Base-by-base conservation (phyloP, 805 yeast species). In the Ogataea pilisensis region DNA sequence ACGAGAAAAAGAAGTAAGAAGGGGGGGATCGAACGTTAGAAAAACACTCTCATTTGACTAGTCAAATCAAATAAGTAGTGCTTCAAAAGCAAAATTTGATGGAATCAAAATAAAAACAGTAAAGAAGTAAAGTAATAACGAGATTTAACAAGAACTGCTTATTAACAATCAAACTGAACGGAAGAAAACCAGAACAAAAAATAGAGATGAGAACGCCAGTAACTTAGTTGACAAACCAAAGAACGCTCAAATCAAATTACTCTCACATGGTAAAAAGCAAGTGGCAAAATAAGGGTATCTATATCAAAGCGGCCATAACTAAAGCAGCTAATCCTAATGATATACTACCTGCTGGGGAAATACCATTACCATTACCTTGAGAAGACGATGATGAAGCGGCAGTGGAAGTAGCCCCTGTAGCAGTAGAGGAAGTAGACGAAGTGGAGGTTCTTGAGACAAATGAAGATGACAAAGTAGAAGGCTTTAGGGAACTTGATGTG, bases 241-340 rank as follows among this genome's bases (percentile, higher is more conserved):
- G 24, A 8, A 34, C 16, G 14, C 20, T 19, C n/a, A n/a, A n/a
- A n/a, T n/a, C n/a, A n/a, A n/a, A n/a, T n/a, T n/a, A n/a, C n/a
- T n/a, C n/a, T n/a, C n/a, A n/a, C n/a, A n/a, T n/a, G n/a, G n/a
- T n/a, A n/a, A 14, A 27, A 32, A 33, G 26, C 16, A 16, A 21
- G 27, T n/a, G 30, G 3, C 8, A 24, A 13, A 30, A 14, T 25
- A 17, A 20, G 19, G 13, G n/a, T n/a, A n/a, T 44, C 50, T 51
- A 68, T 35, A 67, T 52, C 45, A 66, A 54, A 34, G 66, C 63
- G 31, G 71, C 71, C 26, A 64, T 55, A 13, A 60, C 53, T 25
- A 62, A 51, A 41, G 69, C 73, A 6, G 63, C 61, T 33, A 59
- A 48, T 26, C 68, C 69, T 17, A 61, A 51, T 16, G 58, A 41